A percentile compares a stretch with the other conserved stretches of the same genome.
These are phyloP conservation scores for Thymus quinquecostatus DNA, from an alignment of 257 asterid species.

Conservation along the genomic window DNA sequence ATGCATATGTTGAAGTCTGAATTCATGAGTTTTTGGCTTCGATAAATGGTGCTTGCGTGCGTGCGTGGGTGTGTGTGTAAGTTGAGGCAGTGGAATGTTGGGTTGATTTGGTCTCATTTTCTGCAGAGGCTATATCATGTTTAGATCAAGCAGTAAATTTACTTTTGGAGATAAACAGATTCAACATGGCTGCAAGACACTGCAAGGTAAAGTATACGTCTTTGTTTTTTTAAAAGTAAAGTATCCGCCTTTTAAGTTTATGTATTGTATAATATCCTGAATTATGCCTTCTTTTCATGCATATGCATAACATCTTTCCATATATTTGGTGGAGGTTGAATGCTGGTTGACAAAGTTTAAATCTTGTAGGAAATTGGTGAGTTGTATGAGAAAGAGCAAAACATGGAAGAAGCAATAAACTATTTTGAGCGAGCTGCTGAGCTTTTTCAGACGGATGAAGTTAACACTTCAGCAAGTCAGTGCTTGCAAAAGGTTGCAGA, in stretches of 20 bases:
- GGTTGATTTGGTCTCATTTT: slow-evolving; percentile 19
- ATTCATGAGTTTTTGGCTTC: not conserved
- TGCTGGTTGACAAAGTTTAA: slow-evolving; percentile 24
- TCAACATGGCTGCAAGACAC: slow-evolving; percentile 47
- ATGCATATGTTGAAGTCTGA: slow-evolving; percentile 18
- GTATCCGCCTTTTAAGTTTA: slow-evolving; percentile 9
- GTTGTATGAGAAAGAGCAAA: slow-evolving; percentile 41
- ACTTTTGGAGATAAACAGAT: slow-evolving; percentile 39
- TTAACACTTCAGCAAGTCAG: slow-evolving; percentile 40
- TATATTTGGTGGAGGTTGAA: too few species aligned
- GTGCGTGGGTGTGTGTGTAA: slow-evolving; percentile 13
- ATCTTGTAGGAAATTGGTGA: slow-evolving; percentile 45
- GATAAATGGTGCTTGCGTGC: slow-evolving; percentile 1
- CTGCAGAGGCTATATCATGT: slow-evolving; percentile 47
- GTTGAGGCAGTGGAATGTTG: not conserved
- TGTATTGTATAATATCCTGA: slow-evolving; percentile 5
- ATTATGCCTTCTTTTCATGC: not conserved
- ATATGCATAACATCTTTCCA: too few species aligned
- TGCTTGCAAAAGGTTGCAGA: slow-evolving; percentile 55
- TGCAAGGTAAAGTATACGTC: slow-evolving; percentile 36
- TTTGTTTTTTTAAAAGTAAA: not conserved
- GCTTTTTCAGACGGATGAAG: slow-evolving; percentile 49
- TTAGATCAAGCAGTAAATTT: slow-evolving; percentile 47
- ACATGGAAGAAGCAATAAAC: slow-evolving; percentile 39
- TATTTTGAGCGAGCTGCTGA: slow-evolving; percentile 53